phyloP scores from a whole-genome alignment of 106 monocot species.

The Alisma plantagoaquatica region DNA sequence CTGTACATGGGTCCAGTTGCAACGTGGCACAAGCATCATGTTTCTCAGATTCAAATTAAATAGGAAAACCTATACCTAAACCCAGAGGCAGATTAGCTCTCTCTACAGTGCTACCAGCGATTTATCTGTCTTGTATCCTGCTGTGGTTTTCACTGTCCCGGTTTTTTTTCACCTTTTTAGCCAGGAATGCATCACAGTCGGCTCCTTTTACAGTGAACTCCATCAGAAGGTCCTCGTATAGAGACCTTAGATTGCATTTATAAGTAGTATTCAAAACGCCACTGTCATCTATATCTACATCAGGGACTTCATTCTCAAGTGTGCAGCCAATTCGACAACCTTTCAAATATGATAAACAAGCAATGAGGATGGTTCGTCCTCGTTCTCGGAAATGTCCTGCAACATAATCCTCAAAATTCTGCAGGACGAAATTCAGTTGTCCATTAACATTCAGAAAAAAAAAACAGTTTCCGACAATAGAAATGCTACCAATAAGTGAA shows the following conservation, averaged over 20 bases:
- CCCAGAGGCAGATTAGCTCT: too few relatives aligned
- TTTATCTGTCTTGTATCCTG: not conserved
- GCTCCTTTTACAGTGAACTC: conserved; percentile 17
- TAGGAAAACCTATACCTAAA: too few relatives aligned
- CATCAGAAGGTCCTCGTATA: conserved; percentile 12
- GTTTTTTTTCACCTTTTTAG: conserved; percentile 4
- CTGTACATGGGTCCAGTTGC: too few relatives aligned
- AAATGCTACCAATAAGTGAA: too few relatives aligned
- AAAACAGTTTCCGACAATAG: too few relatives aligned
- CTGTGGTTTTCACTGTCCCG: not conserved
- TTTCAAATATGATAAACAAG: conserved; percentile 12
- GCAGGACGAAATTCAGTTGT: too few relatives aligned
- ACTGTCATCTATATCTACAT: conserved; percentile 12
- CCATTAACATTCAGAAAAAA: too few relatives aligned
- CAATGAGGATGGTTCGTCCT: conserved; percentile 6
- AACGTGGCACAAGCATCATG: too few relatives aligned
- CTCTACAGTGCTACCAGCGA: too few relatives aligned
- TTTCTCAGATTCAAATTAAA: too few relatives aligned
- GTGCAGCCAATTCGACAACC: conserved; percentile 15
- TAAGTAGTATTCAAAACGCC: conserved; percentile 2
- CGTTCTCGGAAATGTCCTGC: conserved; percentile 9
- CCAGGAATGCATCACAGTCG: conserved; percentile 8
- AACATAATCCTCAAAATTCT: conserved; percentile 16
- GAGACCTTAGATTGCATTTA: not conserved
- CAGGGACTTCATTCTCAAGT: conserved; percentile 2